A percentile compares a stretch with the other conserved stretches of the same genome.
These are phyloP conservation scores for Geotrichum reessii DNA, from an alignment of 1,139 yeast species.

Conservation along the genomic window DNA sequence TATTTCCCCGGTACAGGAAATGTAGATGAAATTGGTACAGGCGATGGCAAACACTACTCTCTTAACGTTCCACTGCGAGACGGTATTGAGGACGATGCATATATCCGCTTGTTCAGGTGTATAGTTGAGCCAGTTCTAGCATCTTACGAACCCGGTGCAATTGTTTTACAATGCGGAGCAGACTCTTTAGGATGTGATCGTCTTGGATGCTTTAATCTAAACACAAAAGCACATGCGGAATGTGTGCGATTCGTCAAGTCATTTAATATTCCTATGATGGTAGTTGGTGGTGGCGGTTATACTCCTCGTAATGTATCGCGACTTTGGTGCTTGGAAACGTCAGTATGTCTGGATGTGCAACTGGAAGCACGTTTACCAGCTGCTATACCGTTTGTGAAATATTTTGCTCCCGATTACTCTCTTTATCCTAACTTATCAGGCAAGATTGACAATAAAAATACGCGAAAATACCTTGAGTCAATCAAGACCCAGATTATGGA, in stretches of 20 bases:
- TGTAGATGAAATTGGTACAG: conserved; percentile 78
- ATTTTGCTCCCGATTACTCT: conserved; percentile 90
- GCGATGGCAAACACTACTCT: conserved; percentile 78
- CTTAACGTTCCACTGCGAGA: conserved; percentile 91
- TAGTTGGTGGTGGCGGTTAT: conserved; percentile 96
- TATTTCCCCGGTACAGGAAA: conserved; percentile 97
- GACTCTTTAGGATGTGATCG: conserved; percentile 92
- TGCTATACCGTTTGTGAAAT: conserved; percentile 71
- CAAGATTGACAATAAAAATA: conserved; percentile 78
- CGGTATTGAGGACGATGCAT: conserved; percentile 93
- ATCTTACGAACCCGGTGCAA: conserved; percentile 81
- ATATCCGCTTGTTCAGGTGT: conserved; percentile 68
- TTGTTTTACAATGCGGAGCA: conserved; percentile 96
- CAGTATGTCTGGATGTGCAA: conserved; percentile 73
- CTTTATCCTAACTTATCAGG: conserved; percentile 89
- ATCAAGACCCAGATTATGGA: conserved; percentile 73
- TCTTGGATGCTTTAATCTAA: conserved; percentile 86
- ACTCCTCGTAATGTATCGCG: conserved; percentile 94
- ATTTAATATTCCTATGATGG: conserved; percentile 83
- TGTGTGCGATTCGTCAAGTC: conserved; percentile 83
- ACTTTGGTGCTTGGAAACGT: conserved; percentile 92
- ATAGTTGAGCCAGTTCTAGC: conserved; percentile 83
- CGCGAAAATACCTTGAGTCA: conserved; percentile 76
- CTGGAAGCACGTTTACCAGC: conserved; percentile 73
- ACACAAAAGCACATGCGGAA: conserved; percentile 90